phyloP scores from a whole-genome alignment of 345 rosid species.

The Jatropha curcas region DNA sequence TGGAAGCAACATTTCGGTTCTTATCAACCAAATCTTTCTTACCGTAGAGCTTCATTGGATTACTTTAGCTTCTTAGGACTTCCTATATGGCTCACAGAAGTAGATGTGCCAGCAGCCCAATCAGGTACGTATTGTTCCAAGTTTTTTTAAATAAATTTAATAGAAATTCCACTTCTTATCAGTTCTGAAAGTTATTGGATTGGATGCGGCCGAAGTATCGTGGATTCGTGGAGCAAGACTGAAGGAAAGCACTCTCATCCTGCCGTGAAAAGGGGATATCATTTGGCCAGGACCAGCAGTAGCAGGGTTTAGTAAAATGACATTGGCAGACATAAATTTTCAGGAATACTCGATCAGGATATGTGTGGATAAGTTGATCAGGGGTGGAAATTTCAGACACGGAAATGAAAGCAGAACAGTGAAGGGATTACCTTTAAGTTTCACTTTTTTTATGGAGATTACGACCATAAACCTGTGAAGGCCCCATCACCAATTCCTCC shows the following conservation, averaged over 20 bases:
- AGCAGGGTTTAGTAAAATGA: constrained; percentile 49
- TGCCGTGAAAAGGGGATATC: constrained; percentile 64
- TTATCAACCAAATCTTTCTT: too few relatives aligned
- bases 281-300: constrained; percentile 59
- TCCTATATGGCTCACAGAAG: constrained; percentile 65
- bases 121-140: constrained; percentile 36
- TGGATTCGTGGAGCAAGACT: constrained; percentile 61
- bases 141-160: too few relatives aligned
- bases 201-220: too few relatives aligned
- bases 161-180: too few relatives aligned
- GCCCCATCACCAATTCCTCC: constrained; percentile 35
- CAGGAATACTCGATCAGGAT: constrained; percentile 50
- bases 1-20: too few relatives aligned
- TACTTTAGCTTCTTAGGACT: constrained; percentile 55
- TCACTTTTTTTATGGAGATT: constrained; percentile 60
- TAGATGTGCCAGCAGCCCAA: constrained; percentile 10
- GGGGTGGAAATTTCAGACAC: constrained; percentile 46
- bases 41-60: constrained; percentile 71
- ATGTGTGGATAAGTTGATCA: constrained; percentile 65
- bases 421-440: constrained; percentile 36
- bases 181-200: too few relatives aligned
- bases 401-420: constrained; percentile 17
- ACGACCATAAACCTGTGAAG: constrained; percentile 32
- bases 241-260: constrained; percentile 72
- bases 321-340: constrained; percentile 48